Base-by-base conservation (phyloP, 1,284 basidiomycete genomes). In the Prillingera fragicola region DNA sequence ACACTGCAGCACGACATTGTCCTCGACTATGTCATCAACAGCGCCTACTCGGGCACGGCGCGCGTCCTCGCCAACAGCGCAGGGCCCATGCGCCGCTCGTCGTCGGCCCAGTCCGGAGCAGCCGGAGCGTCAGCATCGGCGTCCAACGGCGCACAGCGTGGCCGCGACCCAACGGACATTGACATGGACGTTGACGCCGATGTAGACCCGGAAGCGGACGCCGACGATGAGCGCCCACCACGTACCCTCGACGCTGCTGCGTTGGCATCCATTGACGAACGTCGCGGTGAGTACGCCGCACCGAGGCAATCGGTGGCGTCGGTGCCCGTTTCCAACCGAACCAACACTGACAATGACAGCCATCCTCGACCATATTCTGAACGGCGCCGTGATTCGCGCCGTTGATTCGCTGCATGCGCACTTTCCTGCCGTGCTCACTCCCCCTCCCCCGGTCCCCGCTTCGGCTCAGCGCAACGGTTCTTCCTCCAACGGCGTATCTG, bases 341-440 rank as follows among this genome's bases (percentile, higher is more conserved):
- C 32, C 10, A 13, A 33, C 4, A 27, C 39, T 34, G 21, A 38
- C 29, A 8, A 14, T 3, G 14, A 19, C 38, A 69, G 66, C 40
- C 4, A 65, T 68, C 34, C 50, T 69, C 33, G 58, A 69, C 49
- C 50, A 54, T 38, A 61, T 69, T 15, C 54, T 69, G 8, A 63
- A 57, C 32, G 67, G 67, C 0, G 55, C 63, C 8, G 63, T 69
- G 36, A 33, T 53, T 9, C 51, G 54, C 15, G 64, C 67, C 4
- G 48, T 65, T 21, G 59, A 65, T 5, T 48, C 55, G 0, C 52
- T 69, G 19, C 51, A 67, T 10, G 38, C 52, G 5, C 54, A 65
- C 47, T 69, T 68, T 41, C 65, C 67, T 8, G 12, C 47, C 10
- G 63, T 67, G 6, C 57, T 67, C 34, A 43, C 45, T 12, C 14